phyloP scores from a whole-genome alignment of 1,284 basidiomycete species.

The Heterobasidion parviporum region DNA sequence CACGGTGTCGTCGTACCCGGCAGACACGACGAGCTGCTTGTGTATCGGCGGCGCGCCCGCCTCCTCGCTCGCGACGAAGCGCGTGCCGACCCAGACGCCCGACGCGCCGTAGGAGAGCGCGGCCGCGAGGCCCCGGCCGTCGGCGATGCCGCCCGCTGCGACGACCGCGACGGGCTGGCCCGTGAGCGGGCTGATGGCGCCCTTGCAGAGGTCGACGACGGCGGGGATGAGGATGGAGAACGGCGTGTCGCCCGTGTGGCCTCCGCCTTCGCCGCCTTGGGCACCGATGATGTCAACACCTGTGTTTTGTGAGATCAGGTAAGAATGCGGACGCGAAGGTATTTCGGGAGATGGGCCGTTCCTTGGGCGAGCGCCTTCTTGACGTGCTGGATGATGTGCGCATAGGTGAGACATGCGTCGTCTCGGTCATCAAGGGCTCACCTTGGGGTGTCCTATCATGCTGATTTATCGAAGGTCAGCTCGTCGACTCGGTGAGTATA shows the following conservation, averaged over 20 bases:
- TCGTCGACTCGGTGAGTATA: not conserved
- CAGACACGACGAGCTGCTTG: conserved; percentile 61
- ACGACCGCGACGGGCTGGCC: conserved; percentile 72
- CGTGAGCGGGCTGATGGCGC: conserved; percentile 60
- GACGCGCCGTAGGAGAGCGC: conserved; percentile 74
- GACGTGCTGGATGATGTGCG: conserved; percentile 52
- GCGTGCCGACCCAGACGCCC: conserved; percentile 86
- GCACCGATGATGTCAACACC: conserved; percentile 87
- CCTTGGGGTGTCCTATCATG: conserved; percentile 88
- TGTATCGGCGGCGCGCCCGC: conserved; percentile 77
- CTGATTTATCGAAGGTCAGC: conserved; percentile 23
- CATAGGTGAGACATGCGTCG: not conserved
- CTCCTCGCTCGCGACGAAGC: conserved; percentile 82
- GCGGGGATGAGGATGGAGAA: conserved; percentile 77
- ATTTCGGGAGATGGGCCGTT: conserved; percentile 12
- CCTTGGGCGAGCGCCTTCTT: conserved; percentile 70
- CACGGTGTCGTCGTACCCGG: conserved; percentile 65
- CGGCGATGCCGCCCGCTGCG: conserved; percentile 78
- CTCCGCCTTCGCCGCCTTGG: conserved; percentile 73
- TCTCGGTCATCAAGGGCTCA: conserved; percentile 13
- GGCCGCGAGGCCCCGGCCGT: conserved; percentile 77
- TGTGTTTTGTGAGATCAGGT: conserved; percentile 13
- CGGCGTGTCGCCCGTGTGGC: conserved; percentile 69
- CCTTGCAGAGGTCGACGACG: conserved; percentile 69
- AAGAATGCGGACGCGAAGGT: not conserved